A percentile compares a stretch with the other conserved stretches of the same genome.
Conservation (phyloP, 177 flowering plant genomes). For the Vitis hybrid region DNA sequence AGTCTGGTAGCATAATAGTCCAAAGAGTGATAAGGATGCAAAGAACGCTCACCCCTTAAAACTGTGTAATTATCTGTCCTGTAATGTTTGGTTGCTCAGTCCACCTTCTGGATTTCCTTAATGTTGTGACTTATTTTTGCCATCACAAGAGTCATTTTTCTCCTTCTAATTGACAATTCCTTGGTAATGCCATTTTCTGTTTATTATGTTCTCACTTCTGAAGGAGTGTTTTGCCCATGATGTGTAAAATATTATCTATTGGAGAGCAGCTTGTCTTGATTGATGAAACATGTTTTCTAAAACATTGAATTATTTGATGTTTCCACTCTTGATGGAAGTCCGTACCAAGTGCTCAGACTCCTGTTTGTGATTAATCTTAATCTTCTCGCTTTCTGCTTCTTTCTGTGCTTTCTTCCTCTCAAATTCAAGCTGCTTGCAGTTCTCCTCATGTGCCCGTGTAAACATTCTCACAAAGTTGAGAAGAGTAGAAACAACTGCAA, state of each 20-base stretch:
- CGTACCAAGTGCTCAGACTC: slow-evolving; percentile 16
- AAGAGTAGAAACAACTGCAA: slow-evolving; percentile 60
- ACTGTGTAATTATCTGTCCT: neutral
- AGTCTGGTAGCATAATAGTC: neutral
- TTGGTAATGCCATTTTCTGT: neutral
- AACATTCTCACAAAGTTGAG: slow-evolving; percentile 62
- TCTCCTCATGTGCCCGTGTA: slow-evolving; percentile 51
- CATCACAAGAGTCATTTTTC: neutral
- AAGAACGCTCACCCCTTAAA: slow-evolving; percentile 2
- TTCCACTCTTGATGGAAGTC: slow-evolving; percentile 22
- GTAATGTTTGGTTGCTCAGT: neutral
- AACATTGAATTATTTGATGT: slow-evolving; percentile 14
- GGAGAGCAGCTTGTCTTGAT: neutral
- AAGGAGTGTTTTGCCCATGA: neutral
- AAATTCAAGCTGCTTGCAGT: slow-evolving; percentile 55
- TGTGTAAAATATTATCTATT: neutral
- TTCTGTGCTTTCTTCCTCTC: slow-evolving; percentile 60
- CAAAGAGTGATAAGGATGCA: neutral
- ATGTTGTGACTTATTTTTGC: slow-evolving; percentile 2
- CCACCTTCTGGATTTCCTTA: neutral
- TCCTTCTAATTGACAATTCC: neutral
- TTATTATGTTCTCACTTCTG: neutral
- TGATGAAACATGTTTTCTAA: neutral
- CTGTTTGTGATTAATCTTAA: slow-evolving; percentile 21
- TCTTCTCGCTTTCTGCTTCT: slow-evolving; percentile 46